Conservation (phyloP, 345 rosid species). For the Erodium maritimum region DNA sequence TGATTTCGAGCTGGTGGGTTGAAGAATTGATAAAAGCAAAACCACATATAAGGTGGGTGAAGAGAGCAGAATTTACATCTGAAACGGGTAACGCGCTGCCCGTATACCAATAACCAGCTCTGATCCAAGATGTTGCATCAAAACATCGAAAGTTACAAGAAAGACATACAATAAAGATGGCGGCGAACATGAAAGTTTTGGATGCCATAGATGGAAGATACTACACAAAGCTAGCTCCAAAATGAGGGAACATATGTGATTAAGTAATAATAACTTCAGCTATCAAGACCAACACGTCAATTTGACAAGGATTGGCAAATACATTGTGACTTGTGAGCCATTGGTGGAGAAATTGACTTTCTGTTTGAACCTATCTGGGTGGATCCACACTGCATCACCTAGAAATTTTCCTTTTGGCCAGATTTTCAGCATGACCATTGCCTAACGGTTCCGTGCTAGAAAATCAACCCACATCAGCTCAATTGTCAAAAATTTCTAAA, state of each 20-base stretch:
- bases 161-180: background rate
- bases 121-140: background rate
- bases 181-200: background rate
- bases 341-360: background rate
- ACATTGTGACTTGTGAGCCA: background rate
- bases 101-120: conserved; percentile 3
- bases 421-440: too few species aligned
- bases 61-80: conserved; percentile 3
- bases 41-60: conserved; percentile 5
- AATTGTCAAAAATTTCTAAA: too few species aligned
- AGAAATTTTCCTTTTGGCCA: too few species aligned
- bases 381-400: too few species aligned
- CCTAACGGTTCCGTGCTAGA: too few species aligned
- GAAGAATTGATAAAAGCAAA: conserved; percentile 3
- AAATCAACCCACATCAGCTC: too few species aligned
- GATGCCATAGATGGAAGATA: background rate
- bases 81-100: conserved; percentile 1
- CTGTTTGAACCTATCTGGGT: background rate
- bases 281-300: background rate
- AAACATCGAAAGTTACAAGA: background rate
- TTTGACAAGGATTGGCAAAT: background rate
- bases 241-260: background rate
- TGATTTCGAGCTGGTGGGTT: background rate
- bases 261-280: background rate
- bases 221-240: too few species aligned